These are phyloP conservation scores for Neurospora sp. DNA, from an alignment of 495 filamentous ascomycete species.

Conservation along the genomic window DNA sequence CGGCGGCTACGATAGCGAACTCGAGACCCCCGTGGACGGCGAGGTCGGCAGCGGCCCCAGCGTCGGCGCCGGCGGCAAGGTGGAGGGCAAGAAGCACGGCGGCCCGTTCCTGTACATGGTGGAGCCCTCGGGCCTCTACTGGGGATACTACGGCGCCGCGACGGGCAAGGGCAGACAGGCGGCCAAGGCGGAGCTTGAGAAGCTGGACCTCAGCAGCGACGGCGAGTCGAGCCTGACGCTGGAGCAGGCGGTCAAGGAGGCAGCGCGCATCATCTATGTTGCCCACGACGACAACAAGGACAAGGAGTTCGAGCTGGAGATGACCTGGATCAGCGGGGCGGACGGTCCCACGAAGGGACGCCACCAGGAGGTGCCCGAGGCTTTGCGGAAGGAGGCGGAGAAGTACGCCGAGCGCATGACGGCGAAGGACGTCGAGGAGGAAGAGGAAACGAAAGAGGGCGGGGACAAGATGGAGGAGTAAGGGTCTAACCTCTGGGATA, in stretches of 20 bases:
- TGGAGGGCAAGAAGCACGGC: slow-evolving; percentile 62
- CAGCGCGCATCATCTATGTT: slow-evolving; percentile 89
- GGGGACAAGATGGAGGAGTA: slow-evolving; percentile 69
- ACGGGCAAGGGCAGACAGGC: slow-evolving; percentile 94
- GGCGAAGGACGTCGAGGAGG: slow-evolving; percentile 68
- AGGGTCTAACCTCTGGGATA: background rate
- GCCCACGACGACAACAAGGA: slow-evolving; percentile 95
- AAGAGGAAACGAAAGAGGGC: slow-evolving; percentile 45
- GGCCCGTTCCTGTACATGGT: slow-evolving; percentile 96
- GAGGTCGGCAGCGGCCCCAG: slow-evolving; percentile 73
- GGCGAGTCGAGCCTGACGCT: slow-evolving; percentile 53
- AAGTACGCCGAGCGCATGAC: slow-evolving; percentile 68
- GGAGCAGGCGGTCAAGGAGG: slow-evolving; percentile 85
- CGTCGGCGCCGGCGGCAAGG: slow-evolving; percentile 71
- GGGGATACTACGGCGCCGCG: slow-evolving; percentile 97
- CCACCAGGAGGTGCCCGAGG: slow-evolving; percentile 86
- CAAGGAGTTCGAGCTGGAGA: slow-evolving; percentile 98
- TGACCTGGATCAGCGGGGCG: slow-evolving; percentile 86
- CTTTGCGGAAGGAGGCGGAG: slow-evolving; percentile 83
- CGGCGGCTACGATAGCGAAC: slow-evolving; percentile 83
- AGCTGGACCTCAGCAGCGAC: slow-evolving; percentile 73
- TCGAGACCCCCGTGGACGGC: slow-evolving; percentile 70
- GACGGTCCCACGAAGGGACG: slow-evolving; percentile 82
- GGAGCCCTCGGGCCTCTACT: slow-evolving; percentile 92
- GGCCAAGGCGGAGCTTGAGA: slow-evolving; percentile 95